Evolutionary conservation across 2,329 filamentous ascomycete genomes (phyloP), one percentile per base, ranked within the genome.

Genomic region (Calonectria montana): DNA sequence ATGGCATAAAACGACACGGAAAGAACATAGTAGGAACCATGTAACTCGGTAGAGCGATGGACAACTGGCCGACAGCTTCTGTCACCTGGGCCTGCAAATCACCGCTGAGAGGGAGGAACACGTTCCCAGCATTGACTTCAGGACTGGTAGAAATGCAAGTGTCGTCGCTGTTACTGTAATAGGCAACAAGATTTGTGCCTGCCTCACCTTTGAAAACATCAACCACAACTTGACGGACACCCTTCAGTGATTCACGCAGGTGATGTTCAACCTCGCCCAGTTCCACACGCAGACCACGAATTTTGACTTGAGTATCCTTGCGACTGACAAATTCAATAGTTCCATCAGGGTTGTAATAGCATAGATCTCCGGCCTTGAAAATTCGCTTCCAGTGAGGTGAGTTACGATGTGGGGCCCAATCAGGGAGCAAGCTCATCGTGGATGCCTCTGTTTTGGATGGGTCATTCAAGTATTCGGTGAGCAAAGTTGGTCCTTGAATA

Each of bases 251-350:
- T 41, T 41, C 15, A 43, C 57, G 57, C 3, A 61, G 57, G 18
- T 61, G 57, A 21, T 61, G 57, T 37, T 61, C 57, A 43, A 61
- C 57, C 6, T 61, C 57, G 7, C 57, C 57, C 15, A 61, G 21
- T 13, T 61, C 57, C 10, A 61, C 57, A 61, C 88, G 78, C 55
- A 86, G 89, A 47, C 91, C 90, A 21, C 85, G 83, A 13, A 91
- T 79, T 74, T 91, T 91, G 45, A 91, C 83, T 76, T 91, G 89
- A 0, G 82, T 83, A 73, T 91, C 89, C 73, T 88, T 61, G 5
- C 57, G 57, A 9, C 57, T 61, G n/a, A 61, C 57, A n/a, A 61
- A 61, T 29, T 61, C 57, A 15, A 61, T 61, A 3, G 57, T 61
- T 8, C 57, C 57, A n/a, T 61, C 57, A 43, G 35, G 21, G 25